These are phyloP conservation scores for Mortierella sp. DNA, from an alignment of 371 early-diverging fungal species.

Conservation along the genomic window DNA sequence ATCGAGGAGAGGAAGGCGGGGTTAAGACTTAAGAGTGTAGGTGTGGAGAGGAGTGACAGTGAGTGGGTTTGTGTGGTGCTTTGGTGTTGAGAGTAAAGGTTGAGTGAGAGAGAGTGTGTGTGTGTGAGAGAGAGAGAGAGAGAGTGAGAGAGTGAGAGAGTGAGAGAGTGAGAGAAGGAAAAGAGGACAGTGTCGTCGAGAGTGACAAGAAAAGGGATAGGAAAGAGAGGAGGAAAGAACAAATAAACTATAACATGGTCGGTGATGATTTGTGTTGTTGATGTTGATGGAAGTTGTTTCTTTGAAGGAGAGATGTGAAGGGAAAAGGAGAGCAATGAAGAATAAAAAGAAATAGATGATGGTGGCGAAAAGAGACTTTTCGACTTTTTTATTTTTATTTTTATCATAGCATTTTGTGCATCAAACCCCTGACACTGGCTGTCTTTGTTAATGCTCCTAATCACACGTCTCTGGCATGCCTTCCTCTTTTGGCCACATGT, in stretches of 20 bases:
- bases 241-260: too few species aligned
- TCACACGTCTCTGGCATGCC: too few species aligned
- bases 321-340: too few species aligned
- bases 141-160: not conserved
- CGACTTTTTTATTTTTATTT: too few species aligned
- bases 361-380: too few species aligned
- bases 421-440: too few species aligned
- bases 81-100: not conserved
- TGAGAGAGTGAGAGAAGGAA: not conserved
- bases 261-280: not conserved
- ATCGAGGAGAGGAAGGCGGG: slow-evolving; percentile 2
- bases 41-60: not conserved
- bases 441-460: too few species aligned
- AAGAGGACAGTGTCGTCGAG: not conserved
- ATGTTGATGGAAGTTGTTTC: not conserved
- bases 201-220: not conserved
- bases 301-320: too few species aligned
- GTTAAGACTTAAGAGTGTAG: not conserved
- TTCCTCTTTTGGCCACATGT: too few species aligned
- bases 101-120: not conserved
- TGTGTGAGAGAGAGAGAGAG: not conserved
- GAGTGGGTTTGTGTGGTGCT: not conserved
- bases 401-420: too few species aligned
- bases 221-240: too few species aligned
- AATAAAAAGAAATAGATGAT: too few species aligned